Evolutionary conservation across 352 stramenopile species (phyloP).

Genomic region (Pythium chondricola): DNA sequence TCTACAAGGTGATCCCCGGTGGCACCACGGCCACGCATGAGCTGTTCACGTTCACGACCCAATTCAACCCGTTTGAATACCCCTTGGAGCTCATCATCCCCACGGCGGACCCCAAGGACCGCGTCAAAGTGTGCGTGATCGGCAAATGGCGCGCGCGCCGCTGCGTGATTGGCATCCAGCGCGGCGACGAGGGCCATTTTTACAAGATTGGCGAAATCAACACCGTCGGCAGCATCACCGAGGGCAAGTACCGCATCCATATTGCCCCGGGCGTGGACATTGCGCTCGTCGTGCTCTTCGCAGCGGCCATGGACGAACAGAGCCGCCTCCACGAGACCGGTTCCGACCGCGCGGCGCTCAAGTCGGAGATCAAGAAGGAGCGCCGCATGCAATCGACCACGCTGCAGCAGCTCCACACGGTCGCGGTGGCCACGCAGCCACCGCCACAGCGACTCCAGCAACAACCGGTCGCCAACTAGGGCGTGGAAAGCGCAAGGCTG

Average conservation of each 20-base stretch:
- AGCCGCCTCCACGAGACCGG: conserved; percentile 4
- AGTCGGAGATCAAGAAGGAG: conserved; percentile 8
- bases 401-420: no score
- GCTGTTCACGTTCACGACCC: conserved; percentile 8
- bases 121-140: conserved; percentile 10
- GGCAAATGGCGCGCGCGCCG: conserved; percentile 12
- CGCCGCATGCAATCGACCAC: no score
- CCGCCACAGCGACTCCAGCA: no score
- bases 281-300: conserved; percentile 11
- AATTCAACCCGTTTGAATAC: conserved; percentile 15
- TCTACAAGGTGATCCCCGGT: conserved; percentile 9
- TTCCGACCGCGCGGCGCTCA: conserved; percentile 9
- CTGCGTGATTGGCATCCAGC: conserved; percentile 9
- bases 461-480: no score
- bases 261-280: conserved; percentile 15
- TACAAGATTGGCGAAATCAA: conserved; percentile 18
- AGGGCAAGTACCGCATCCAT: conserved; percentile 9
- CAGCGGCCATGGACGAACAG: conserved; percentile 18
- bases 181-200: conserved; percentile 5
- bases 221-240: conserved; percentile 1
- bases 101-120: conserved; percentile 2
- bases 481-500: no score
- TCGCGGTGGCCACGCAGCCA: no score
- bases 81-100: conserved; percentile 12
- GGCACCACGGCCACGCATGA: conserved; percentile 1